phyloP scores from a whole-genome alignment of 345 rosid genomes.

The Rhizophora mangle region DNA sequence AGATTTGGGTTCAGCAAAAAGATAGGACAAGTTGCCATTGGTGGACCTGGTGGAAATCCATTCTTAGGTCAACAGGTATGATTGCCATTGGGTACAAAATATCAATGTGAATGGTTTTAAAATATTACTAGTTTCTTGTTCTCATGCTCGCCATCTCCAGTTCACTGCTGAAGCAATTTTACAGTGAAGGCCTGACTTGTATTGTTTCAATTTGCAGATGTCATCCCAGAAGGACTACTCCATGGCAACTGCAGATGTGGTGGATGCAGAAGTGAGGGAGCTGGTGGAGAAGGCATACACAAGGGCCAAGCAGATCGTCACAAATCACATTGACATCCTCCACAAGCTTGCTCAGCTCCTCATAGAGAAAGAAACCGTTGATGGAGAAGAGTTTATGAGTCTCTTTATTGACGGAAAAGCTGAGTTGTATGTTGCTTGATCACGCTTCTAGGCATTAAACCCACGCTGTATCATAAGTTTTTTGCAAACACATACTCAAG shows the following conservation, averaged over 20 bases:
- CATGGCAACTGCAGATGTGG: constrained; percentile 95
- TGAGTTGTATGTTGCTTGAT: constrained; percentile 66
- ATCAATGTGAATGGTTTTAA: too few relatives aligned
- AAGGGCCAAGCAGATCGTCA: constrained; percentile 67
- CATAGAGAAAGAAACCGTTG: constrained; percentile 90
- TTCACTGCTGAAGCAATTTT: background rate
- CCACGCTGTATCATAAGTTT: constrained; percentile 26
- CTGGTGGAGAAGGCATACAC: constrained; percentile 72
- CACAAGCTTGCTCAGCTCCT: constrained; percentile 90
- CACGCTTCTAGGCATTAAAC: constrained; percentile 7
- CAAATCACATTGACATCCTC: constrained; percentile 65
- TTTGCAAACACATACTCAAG: background rate
- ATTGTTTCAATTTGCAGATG: constrained; percentile 47
- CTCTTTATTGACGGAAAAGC: constrained; percentile 97
- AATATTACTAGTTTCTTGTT: background rate
- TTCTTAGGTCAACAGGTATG: constrained; percentile 80
- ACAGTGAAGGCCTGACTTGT: background rate
- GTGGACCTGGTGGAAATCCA: constrained; percentile 94
- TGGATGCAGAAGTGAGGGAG: constrained; percentile 88
- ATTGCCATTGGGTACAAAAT: too few relatives aligned
- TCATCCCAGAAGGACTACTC: constrained; percentile 95
- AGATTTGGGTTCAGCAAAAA: constrained; percentile 96
- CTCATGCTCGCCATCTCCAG: background rate
- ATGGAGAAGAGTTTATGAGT: constrained; percentile 99
- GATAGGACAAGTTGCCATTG: constrained; percentile 94